Evolutionary conservation across 495 filamentous ascomycete genomes (phyloP).

Genomic region (Xylaria acuta): DNA sequence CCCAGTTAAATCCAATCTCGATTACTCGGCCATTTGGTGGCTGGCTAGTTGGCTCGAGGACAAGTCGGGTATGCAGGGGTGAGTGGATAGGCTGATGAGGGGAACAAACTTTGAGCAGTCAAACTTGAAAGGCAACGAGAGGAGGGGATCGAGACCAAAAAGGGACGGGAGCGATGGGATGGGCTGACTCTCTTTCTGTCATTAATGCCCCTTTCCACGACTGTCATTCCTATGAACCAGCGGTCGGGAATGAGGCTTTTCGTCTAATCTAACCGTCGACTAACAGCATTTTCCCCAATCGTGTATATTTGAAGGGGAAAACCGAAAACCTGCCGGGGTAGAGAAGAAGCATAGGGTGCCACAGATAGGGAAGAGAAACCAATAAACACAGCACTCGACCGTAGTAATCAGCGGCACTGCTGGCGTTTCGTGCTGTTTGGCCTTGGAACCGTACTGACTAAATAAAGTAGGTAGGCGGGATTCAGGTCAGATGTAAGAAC

Average conservation of each 20-base stretch:
- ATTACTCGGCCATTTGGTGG: conserved; percentile 20
- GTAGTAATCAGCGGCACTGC: conserved; percentile 12
- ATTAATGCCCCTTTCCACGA: neutral
- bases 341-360: conserved; percentile 2
- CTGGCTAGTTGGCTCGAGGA: conserved; percentile 21
- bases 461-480: conserved; percentile 8
- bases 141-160: neutral
- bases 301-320: neutral
- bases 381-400: conserved; percentile 4
- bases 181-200: neutral
- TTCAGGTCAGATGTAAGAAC: conserved; percentile 7
- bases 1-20: conserved; percentile 21
- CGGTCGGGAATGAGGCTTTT: conserved; percentile 14
- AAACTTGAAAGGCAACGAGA: conserved; percentile 5
- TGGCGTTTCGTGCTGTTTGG: conserved; percentile 1
- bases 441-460: neutral
- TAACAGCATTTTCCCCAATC: conserved; percentile 3
- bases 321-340: conserved; percentile 5
- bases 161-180: neutral
- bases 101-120: conserved; percentile 25
- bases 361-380: conserved; percentile 21
- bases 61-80: conserved; percentile 26
- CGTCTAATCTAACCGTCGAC: conserved; percentile 5
- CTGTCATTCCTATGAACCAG: neutral
- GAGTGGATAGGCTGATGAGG: conserved; percentile 26